Evolutionary conservation across 1,284 basidiomycete species (phyloP).

Genomic region (Ganoderma leucocontextum): DNA sequence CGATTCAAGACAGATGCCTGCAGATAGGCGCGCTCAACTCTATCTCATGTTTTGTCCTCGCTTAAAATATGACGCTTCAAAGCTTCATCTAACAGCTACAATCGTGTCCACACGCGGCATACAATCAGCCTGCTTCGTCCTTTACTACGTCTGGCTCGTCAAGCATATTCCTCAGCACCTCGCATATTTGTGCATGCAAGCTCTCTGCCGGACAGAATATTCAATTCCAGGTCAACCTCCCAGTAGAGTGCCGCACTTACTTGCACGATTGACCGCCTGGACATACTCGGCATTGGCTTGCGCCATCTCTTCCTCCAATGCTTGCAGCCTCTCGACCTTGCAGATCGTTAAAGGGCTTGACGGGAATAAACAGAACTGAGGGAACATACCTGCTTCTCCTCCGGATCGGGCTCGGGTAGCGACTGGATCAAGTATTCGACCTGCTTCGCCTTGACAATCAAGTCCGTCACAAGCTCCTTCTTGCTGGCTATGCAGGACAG

Average conservation of each 20-base stretch:
- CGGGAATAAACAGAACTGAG: constrained; percentile 1
- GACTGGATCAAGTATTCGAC: constrained; percentile 82
- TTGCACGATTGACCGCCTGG: constrained; percentile 73
- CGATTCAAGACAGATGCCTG: not conserved
- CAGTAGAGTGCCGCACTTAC: constrained; percentile 52
- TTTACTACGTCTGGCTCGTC: constrained; percentile 47
- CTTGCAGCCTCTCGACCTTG: constrained; percentile 70
- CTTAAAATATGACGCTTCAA: not conserved
- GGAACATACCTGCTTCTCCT: constrained; percentile 69
- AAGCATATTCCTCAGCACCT: constrained; percentile 66
- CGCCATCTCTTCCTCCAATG: constrained; percentile 72
- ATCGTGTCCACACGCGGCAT: not conserved
- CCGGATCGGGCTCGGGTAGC: constrained; percentile 75
- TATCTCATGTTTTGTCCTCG: not conserved
- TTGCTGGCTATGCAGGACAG: constrained; percentile 66
- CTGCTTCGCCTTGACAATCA: constrained; percentile 86
- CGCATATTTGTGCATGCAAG: constrained; percentile 67
- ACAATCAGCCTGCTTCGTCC: constrained; percentile 29
- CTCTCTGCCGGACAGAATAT: constrained; percentile 51
- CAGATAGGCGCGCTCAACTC: constrained; percentile 22
- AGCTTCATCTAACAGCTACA: not conserved
- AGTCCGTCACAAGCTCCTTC: constrained; percentile 80
- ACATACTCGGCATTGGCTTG: constrained; percentile 78
- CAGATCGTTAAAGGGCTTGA: not conserved
- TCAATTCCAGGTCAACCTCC: constrained; percentile 1